Conservation (phyloP, 192 early-diverging fungal genomes). For the Lunasporangiospora selenospora region DNA sequence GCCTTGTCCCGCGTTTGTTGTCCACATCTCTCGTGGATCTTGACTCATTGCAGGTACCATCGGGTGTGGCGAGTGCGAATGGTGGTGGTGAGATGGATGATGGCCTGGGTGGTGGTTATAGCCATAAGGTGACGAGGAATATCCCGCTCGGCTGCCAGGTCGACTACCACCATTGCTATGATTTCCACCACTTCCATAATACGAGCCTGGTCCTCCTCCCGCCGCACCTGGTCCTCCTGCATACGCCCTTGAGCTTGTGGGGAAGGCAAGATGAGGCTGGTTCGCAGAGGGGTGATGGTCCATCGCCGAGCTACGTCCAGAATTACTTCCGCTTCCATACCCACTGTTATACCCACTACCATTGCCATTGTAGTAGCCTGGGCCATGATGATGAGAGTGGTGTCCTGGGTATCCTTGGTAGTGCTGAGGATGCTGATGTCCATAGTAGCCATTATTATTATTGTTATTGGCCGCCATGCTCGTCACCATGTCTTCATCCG, state of each 20-base stretch:
- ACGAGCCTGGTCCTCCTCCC: constrained; percentile 14
- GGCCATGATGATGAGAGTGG: not conserved
- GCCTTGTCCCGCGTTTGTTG: constrained; percentile 32
- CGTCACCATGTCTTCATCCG: constrained; percentile 38
- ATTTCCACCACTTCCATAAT: not conserved
- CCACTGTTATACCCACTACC: constrained; percentile 36
- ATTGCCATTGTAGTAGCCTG: constrained; percentile 11
- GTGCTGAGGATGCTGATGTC: constrained; percentile 3
- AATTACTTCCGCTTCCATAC: constrained; percentile 35
- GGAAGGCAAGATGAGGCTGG: constrained; percentile 27
- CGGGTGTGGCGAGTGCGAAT: constrained; percentile 4
- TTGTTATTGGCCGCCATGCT: constrained; percentile 14
- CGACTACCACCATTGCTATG: constrained; percentile 34
- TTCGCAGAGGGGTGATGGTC: constrained; percentile 33
- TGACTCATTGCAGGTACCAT: constrained; percentile 26
- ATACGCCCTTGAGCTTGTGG: constrained; percentile 27
- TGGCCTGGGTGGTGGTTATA: constrained; percentile 15
- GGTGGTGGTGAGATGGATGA: constrained; percentile 1
- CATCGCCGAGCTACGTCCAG: constrained; percentile 36
- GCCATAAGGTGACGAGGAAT: constrained; percentile 10
- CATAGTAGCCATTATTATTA: not conserved
- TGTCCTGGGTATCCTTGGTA: not conserved
- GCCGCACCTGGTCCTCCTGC: too few relatives aligned
- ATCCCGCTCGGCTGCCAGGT: constrained; percentile 35
- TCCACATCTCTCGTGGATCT: constrained; percentile 49